Evolutionary conservation across 2,329 filamentous ascomycete genomes (phyloP).

Genomic region (Onygena corvina): DNA sequence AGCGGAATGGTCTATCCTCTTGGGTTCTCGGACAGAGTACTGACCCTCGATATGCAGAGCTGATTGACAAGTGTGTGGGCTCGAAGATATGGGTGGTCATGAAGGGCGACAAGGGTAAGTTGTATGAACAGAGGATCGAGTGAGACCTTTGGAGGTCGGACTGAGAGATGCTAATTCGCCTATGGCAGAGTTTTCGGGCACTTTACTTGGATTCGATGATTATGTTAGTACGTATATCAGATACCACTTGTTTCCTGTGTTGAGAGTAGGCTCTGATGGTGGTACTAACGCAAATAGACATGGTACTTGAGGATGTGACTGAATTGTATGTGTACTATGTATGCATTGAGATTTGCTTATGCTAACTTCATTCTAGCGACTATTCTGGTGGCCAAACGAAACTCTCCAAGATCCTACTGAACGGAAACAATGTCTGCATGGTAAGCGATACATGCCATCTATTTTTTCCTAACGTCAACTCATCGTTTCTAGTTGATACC

Average conservation of each 20-base stretch:
- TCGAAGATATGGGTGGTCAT: slow-evolving; percentile 98
- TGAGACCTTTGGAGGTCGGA: not conserved
- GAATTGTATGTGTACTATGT: slow-evolving; percentile 60
- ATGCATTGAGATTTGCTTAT: not conserved
- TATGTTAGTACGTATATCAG: slow-evolving; percentile 79
- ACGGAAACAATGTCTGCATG: slow-evolving; percentile 99
- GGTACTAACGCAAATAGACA: slow-evolving; percentile 49
- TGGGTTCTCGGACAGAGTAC: slow-evolving; percentile 6
- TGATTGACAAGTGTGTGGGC: slow-evolving; percentile 98
- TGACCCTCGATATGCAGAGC: slow-evolving; percentile 47
- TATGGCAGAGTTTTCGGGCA: slow-evolving; percentile 78
- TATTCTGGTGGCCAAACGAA: slow-evolving; percentile 80
- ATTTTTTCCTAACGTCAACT: not conserved
- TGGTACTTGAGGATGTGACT: slow-evolving; percentile 94
- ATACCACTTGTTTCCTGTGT: slow-evolving; percentile 6
- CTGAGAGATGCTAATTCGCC: not conserved
- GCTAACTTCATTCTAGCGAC: slow-evolving; percentile 48
- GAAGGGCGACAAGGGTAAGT: slow-evolving; percentile 92
- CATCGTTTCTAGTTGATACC: slow-evolving; percentile 53
- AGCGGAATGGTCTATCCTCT: not conserved
- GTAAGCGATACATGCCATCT: slow-evolving; percentile 40
- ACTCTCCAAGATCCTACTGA: slow-evolving; percentile 85
- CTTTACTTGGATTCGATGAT: slow-evolving; percentile 90
- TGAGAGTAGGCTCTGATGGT: slow-evolving; percentile 17
- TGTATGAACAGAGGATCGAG: not conserved